These are phyloP conservation scores for Solanum sejunctum DNA, from an alignment of 257 asterid species.

Conservation along the genomic window DNA sequence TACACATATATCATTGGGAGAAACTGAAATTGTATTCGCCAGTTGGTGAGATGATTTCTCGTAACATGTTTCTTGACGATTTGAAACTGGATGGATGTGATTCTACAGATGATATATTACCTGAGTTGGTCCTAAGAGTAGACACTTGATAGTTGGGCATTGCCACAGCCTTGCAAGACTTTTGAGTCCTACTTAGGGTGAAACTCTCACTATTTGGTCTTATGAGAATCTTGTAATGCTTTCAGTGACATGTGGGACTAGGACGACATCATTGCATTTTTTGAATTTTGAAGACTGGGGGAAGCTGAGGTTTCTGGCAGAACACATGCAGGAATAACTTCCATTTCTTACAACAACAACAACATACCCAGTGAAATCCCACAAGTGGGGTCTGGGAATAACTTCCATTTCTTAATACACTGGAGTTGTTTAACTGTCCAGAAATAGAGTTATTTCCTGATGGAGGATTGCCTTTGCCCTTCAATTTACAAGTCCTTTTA, in stretches of 20 bases:
- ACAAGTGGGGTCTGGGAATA: too few relatives aligned
- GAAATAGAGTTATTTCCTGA: conserved; percentile 1
- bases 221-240: background rate
- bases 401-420: background rate
- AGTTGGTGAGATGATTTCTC: background rate
- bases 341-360: conserved; percentile 4
- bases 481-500: background rate
- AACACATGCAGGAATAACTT: background rate
- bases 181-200: background rate
- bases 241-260: background rate
- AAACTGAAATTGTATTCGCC: background rate
- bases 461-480: conserved; percentile 6
- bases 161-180: background rate
- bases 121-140: background rate
- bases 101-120: background rate
- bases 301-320: background rate
- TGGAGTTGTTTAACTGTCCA: background rate
- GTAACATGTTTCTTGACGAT: background rate
- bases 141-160: accelerated
- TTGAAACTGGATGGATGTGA: accelerated
- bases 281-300: background rate
- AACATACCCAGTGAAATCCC: too few relatives aligned
- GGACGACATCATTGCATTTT: background rate
- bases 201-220: background rate
- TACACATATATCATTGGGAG: accelerated